Evolutionary conservation across 495 filamentous ascomycete genomes (phyloP), one percentile per base, ranked within the genome.

Genomic region (Penicillium roqueforti): DNA sequence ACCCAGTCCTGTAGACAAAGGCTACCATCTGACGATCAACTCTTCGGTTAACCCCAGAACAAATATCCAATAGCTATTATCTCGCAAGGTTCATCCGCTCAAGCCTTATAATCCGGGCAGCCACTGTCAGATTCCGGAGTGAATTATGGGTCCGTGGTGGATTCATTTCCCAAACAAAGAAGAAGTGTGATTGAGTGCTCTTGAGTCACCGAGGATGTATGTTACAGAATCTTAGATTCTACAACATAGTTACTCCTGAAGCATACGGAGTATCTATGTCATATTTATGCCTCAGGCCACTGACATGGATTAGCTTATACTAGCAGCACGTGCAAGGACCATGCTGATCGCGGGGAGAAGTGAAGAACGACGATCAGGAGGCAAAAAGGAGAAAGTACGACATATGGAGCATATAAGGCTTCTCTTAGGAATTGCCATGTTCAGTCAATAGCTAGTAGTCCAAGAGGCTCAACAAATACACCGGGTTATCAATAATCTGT

Each of bases 271-370:
- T 6, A 16, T n/a, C 14, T 31, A 31, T 32, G 20, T 4, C 36
- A 22, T 47, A 20, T 26, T 6, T 23, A 6, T 47, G 44, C 39
- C 50, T 49, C 22, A 51, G 48, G 38, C 48, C 29, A 36, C 22
- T 9, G 18, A 14, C 44, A 31, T 53, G 41, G 47, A 57, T 53
- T 65, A 53, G 50, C 54, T 60, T 62, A 55, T 56, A 36, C 32
- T 36, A 56, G 28, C 43, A 41, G 47, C 60, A 63, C 63, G 63
- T 63, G 63, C 50, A 38, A 54, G 56, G 43, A 48, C 62, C 51
- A 59, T 34, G 47, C 32, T 26, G 45, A 62, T 63, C 62, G 63
- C 60, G 63, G 59, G 60, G 61, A 58, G 53, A 16, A 29, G 31
- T 58, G 53, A 54, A 61, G 57, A 57, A 51, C 16, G 56, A 41